Evolutionary conservation across 305 asterid species (phyloP), one percentile per base, ranked within the genome.

Genomic region (Galium porrigens): DNA sequence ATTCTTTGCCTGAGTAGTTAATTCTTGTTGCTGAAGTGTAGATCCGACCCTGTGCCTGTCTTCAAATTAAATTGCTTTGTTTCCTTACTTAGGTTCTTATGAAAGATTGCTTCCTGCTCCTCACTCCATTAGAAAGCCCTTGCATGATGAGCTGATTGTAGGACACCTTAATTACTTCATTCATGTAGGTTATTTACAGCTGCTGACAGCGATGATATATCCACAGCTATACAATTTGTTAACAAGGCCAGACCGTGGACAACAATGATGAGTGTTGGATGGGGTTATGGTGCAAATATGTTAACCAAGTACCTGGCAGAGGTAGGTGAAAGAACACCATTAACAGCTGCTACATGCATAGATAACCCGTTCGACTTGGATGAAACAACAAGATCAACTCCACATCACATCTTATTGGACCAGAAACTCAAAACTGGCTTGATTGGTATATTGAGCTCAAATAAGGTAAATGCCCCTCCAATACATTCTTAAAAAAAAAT

Each of bases 271-370:
- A 86, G 85, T 29, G 80, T 89, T 74, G 97, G 90, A 77, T 94
- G 96, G 96, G 99, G 90, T 58, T 87, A 81, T 79, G 97, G 99
- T 52, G 97, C 99, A 74, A 94, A 87, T 74, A 94, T 94, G 94
- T 65, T 94, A 86, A 94, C 99, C 36, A 94, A 89, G 82, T 86
- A 94, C 82, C 83, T 94, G 80, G 89, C 90, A 67, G 96, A 94
- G 78, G 81, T 59, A 74, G 99, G 95, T 65, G 97, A 87, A 72
- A 81, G 77, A 77, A 87, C 99, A 30, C 95, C 96, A 76, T 91
- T 94, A 71, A 89, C 88, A 12, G 96, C 99, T 73, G 96, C 92
- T 42, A 80, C 88, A 37, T 89, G 99, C 84, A 80, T 89, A 74
- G 94, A 94, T 73, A 94, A 86, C 73, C 99, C 97, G 67, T 94